These are phyloP conservation scores for Artemisia tridentata DNA, from an alignment of 129 eudicot genomes.

Conservation along the genomic window DNA sequence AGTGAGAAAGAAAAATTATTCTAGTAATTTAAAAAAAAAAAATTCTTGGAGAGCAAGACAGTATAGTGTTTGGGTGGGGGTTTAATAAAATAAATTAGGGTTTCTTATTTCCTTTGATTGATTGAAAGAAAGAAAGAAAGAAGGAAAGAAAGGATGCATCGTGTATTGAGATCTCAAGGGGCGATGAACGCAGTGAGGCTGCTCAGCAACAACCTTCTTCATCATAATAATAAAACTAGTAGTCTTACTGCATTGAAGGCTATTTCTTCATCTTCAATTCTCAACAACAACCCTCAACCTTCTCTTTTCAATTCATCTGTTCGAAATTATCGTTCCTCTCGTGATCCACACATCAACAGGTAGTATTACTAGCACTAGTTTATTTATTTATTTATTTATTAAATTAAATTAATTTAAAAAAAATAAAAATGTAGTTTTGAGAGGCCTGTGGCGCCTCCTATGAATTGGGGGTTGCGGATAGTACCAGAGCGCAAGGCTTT, in stretches of 20 bases:
- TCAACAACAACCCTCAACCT: slow-evolving; percentile 17
- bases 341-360: slow-evolving; percentile 43
- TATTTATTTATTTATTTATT: neutral
- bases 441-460: slow-evolving; percentile 36
- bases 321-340: slow-evolving; percentile 51
- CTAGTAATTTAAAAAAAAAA: too few relatives aligned
- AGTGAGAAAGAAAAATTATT: too few relatives aligned
- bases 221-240: neutral
- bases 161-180: slow-evolving; percentile 24
- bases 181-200: slow-evolving; percentile 28
- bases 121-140: too few relatives aligned
- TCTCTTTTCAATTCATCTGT: slow-evolving; percentile 8
- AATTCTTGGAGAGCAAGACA: too few relatives aligned
- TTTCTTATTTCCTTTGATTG: too few relatives aligned
- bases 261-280: neutral
- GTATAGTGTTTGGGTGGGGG: too few relatives aligned
- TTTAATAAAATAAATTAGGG: slow-evolving; percentile 13
- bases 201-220: neutral
- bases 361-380: too few relatives aligned
- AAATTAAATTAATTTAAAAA: neutral
- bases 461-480: slow-evolving; percentile 84
- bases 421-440: slow-evolving; percentile 43
- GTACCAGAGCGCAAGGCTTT: slow-evolving; percentile 86
- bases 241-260: neutral
- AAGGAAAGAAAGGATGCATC: slow-evolving; percentile 10